Conservation (phyloP, 768 basidiomycete genomes). For the Rhizopogon rudus region DNA sequence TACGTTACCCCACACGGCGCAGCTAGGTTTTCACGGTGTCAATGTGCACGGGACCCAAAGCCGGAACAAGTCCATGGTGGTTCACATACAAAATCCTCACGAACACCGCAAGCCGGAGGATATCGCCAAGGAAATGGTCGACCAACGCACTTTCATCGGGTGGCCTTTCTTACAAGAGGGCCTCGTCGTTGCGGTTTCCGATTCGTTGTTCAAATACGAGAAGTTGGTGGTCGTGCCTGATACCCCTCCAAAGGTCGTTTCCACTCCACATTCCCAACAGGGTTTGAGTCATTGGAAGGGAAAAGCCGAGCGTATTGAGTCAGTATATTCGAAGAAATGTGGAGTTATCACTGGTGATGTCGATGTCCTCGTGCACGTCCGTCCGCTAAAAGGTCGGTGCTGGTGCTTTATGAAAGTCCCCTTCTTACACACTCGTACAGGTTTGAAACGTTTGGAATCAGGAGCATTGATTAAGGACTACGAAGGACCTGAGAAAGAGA, state of each 20-base stretch:
- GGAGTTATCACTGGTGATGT: conserved; percentile 83
- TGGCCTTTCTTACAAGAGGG: conserved; percentile 98
- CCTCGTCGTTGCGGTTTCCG: conserved; percentile 79
- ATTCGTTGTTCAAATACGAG: conserved; percentile 84
- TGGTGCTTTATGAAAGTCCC: background rate
- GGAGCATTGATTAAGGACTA: conserved; percentile 97
- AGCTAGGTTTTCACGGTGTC: conserved; percentile 81
- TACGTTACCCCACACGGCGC: conserved; percentile 75
- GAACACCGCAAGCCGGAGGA: conserved; percentile 66
- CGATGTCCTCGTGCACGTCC: conserved; percentile 81
- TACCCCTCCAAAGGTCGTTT: conserved; percentile 49
- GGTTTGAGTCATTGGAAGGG: conserved; percentile 72
- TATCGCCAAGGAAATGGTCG: conserved; percentile 71
- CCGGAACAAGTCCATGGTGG: conserved; percentile 89
- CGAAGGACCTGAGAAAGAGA: conserved; percentile 75
- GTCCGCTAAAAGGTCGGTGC: conserved; percentile 77
- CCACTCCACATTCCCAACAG: conserved; percentile 68
- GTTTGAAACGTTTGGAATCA: conserved; percentile 82
- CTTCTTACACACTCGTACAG: conserved; percentile 31
- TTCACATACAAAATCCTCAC: conserved; percentile 74
- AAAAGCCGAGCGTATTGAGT: conserved; percentile 79
- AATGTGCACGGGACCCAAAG: conserved; percentile 91
- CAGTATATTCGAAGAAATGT: conserved; percentile 81
- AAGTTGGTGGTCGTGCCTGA: conserved; percentile 51
- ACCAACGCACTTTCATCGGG: conserved; percentile 69